Base-by-base conservation (phyloP, 208 protist genomes). In the Leishmania mexicana region DNA sequence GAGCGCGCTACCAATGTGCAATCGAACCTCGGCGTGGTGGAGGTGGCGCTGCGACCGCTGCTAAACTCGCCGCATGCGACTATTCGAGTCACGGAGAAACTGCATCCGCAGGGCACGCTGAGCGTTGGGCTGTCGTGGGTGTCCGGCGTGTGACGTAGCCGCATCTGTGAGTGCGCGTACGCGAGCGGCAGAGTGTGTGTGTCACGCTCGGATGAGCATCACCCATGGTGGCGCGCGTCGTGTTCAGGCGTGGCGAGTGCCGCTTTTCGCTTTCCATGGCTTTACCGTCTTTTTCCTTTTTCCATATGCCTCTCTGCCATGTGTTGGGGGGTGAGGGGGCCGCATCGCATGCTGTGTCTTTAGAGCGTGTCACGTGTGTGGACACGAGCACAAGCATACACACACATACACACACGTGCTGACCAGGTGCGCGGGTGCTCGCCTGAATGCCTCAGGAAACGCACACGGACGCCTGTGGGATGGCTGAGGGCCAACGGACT, bases 41-140 rank as follows among this genome's bases (percentile, higher is more conserved):
- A 94, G 81, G 89, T 97, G 24, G 84, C 92, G 57, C 87, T 97
- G 49, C 84, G 85, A 4, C 88, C 92, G 28, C 79, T 97, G 81
- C 78, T 97, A 8, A 72, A 78, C 24, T 95, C 92, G 49, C 89
- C 92, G 38, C 84, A 90, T 68, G 88, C 92, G 11, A 83, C 85
- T 51, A 90, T 97, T 62, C 86, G 75, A 4, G 80, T 58, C 8
- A 94, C 90, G 15, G 87, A 93, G 75, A 68, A 75, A 24, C 79
- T 97, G 71, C 93, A 95, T 81, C 93, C 92, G 35, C 90, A 92
- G 67, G 93, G 95, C 28, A 90, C 87, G 28, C 84, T 97, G 28
- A 87, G 71, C 47, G 68, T 97, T 11, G 93, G 93, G 2, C 53
- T 97, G 10, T 96, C 92, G 42, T 97, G 95, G 95, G 88, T 96